Percentiles rank a stretch among this genome's conserved stretches.
phyloP scores from a whole-genome alignment of 768 basidiomycete genomes.

The Xanthoconium stramineum region DNA sequence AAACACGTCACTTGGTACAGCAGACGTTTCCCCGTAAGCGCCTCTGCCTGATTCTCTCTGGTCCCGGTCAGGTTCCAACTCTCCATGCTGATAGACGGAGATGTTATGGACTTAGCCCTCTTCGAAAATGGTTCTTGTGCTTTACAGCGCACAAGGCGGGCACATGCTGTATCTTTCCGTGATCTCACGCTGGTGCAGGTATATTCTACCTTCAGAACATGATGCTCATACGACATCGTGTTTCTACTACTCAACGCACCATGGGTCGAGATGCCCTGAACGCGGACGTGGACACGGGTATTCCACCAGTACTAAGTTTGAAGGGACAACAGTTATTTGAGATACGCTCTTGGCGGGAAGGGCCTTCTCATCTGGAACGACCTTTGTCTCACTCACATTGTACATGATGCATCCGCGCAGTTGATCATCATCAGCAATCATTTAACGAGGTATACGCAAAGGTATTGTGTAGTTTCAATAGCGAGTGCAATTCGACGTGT shows the following conservation, averaged over 20 bases:
- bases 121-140: constrained; percentile 41
- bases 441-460: too few relatives aligned
- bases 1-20: not conserved
- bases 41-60: not conserved
- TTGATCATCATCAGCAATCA: not conserved
- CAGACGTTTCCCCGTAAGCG: not conserved
- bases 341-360: constrained; percentile 12
- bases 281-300: not conserved
- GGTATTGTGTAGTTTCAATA: too few relatives aligned
- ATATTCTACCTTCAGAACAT: constrained; percentile 51
- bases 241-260: constrained; percentile 36
- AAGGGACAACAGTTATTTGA: constrained; percentile 8
- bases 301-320: not conserved
- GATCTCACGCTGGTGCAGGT: not conserved
- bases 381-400: not conserved
- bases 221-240: constrained; percentile 41
- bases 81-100: constrained; percentile 13
- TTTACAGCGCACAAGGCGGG: constrained; percentile 53
- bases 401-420: too few relatives aligned
- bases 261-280: not conserved
- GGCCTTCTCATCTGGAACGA: constrained; percentile 17
- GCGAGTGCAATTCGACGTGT: too few relatives aligned
- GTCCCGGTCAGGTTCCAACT: constrained; percentile 6
- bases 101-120: not conserved
- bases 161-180: not conserved